These are phyloP conservation scores for Neopestalotiopsis sp. DNA, from an alignment of 2,329 filamentous ascomycete species.

Conservation along the genomic window DNA sequence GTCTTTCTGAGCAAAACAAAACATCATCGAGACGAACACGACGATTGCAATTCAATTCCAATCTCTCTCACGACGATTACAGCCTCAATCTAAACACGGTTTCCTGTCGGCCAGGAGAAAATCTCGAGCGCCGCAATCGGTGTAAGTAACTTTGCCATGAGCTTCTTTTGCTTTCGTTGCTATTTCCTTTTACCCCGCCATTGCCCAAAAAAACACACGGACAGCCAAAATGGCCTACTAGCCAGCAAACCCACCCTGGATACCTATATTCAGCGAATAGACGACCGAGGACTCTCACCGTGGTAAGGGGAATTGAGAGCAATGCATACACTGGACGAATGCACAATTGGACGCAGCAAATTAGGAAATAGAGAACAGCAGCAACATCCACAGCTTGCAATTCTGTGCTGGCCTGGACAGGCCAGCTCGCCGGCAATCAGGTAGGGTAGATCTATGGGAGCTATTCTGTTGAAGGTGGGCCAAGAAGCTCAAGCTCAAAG, in stretches of 20 bases:
- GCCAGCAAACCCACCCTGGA: background rate
- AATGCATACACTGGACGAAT: background rate
- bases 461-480: background rate
- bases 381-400: background rate
- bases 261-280: background rate
- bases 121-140: constrained; percentile 10
- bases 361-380: background rate
- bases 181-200: constrained; percentile 12
- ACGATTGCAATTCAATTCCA: background rate
- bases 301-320: background rate
- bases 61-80: background rate
- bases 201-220: background rate
- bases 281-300: background rate
- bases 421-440: background rate
- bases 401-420: background rate
- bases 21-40: background rate
- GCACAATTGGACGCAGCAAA: background rate
- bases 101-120: constrained; percentile 3
- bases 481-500: background rate
- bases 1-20: background rate
- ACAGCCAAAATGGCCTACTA: background rate
- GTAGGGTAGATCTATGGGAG: background rate
- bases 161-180: constrained; percentile 6
- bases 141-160: constrained; percentile 7
- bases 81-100: background rate